Conservation (phyloP, 1,284 basidiomycete genomes). For the Laetiporus sulphureus region DNA sequence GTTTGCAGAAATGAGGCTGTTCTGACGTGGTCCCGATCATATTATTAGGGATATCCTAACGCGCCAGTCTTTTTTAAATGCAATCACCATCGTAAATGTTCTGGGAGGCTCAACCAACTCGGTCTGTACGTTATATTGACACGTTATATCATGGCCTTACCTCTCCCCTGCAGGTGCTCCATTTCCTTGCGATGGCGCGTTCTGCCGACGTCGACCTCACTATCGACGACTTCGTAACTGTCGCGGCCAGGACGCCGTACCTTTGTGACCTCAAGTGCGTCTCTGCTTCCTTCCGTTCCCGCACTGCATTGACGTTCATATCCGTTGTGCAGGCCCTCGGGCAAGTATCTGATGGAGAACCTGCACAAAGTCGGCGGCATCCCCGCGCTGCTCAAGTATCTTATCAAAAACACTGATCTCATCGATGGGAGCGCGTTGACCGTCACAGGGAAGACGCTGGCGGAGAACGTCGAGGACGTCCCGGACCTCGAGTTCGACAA, state of each 20-base stretch:
- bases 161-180: slow-evolving; percentile 59
- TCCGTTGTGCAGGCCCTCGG: slow-evolving; percentile 60
- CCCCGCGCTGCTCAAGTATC: slow-evolving; percentile 78
- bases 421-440: slow-evolving; percentile 91
- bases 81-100: slow-evolving; percentile 79
- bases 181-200: slow-evolving; percentile 90
- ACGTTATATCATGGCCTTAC: not conserved
- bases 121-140: slow-evolving; percentile 33
- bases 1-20: not conserved
- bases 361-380: slow-evolving; percentile 89
- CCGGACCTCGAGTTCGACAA: slow-evolving; percentile 69
- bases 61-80: slow-evolving; percentile 86
- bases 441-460: slow-evolving; percentile 90
- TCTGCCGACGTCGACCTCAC: slow-evolving; percentile 83
- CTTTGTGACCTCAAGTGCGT: slow-evolving; percentile 84
- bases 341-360: slow-evolving; percentile 96
- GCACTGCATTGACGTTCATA: slow-evolving; percentile 1
- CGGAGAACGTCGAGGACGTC: slow-evolving; percentile 84
- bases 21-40: not conserved
- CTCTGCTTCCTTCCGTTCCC: slow-evolving; percentile 5
- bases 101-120: slow-evolving; percentile 93
- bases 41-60: slow-evolving; percentile 78
- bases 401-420: slow-evolving; percentile 80
- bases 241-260: slow-evolving; percentile 89
- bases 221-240: slow-evolving; percentile 90